These are phyloP conservation scores for Trichoderma sp. DNA, from an alignment of 2,329 filamentous ascomycete species.

Conservation along the genomic window DNA sequence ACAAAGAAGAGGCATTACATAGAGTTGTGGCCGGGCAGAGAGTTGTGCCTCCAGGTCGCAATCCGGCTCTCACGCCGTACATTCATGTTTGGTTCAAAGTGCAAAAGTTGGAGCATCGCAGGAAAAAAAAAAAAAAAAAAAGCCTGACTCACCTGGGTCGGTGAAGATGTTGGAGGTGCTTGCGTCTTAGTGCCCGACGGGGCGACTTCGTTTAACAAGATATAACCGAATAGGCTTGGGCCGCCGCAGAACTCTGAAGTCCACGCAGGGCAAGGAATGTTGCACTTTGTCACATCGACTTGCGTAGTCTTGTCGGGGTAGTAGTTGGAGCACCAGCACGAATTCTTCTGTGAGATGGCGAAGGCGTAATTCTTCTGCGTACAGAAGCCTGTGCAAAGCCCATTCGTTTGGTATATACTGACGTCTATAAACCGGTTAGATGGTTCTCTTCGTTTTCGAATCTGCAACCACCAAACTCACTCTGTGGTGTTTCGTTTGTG, in stretches of 20 bases:
- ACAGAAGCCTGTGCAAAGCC: slow-evolving; percentile 63
- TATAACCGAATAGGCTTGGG: slow-evolving; percentile 60
- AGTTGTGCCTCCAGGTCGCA: slow-evolving; percentile 13
- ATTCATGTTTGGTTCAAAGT: background rate
- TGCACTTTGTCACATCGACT: slow-evolving; percentile 48
- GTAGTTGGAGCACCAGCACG: slow-evolving; percentile 75
- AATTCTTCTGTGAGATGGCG: slow-evolving; percentile 61
- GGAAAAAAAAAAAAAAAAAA: background rate
- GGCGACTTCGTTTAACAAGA: slow-evolving; percentile 46
- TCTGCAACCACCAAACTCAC: slow-evolving; percentile 26
- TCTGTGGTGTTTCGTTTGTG: slow-evolving; percentile 32
- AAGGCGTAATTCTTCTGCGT: slow-evolving; percentile 53
- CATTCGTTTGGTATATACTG: slow-evolving; percentile 64
- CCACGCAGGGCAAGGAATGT: slow-evolving; percentile 64
- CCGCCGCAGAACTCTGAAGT: slow-evolving; percentile 64
- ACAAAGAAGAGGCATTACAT: slow-evolving; percentile 13
- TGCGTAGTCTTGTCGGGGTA: slow-evolving; percentile 48
- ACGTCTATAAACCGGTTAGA: slow-evolving; percentile 39
- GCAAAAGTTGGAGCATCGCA: background rate
- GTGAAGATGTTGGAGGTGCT: slow-evolving; percentile 23
- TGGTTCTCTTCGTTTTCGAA: background rate
- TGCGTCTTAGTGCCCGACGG: slow-evolving; percentile 55
- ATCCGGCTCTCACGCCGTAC: slow-evolving; percentile 6
- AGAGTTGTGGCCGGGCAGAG: slow-evolving; percentile 3
- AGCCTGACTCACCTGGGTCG: slow-evolving; percentile 29